Base-by-base conservation (phyloP, 495 filamentous ascomycete species). In the Monascus purpureus region DNA sequence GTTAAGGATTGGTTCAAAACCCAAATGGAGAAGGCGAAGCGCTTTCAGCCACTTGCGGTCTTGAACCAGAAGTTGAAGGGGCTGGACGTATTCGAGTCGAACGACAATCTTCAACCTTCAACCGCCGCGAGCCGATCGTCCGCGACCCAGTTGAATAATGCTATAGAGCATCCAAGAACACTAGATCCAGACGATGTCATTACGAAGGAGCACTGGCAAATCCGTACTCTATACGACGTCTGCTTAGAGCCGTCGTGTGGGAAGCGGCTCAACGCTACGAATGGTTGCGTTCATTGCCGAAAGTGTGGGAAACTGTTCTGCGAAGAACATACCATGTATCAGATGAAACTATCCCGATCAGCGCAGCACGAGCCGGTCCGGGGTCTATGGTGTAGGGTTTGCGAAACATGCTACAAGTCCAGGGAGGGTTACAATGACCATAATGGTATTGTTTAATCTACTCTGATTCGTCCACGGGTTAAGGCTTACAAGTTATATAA, bases 311-410 rank as follows among this genome's bases (percentile, higher is more conserved):
- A 75, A 40, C 61, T 97, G 20, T 97, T 95, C 49, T 97, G 90
- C 56, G 88, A 96, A 49, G 83, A 92, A 41, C 92, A 97, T 59
- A 95, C 88, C 18, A 94, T 95, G 90, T 97, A 96, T 45, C 87
- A 96, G 59, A 96, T 96, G 82, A 95, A 90, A 66, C 70, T 97
- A 13, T 93, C 84, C 7, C 68, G 87, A 28, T 77, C 84, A 4
- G 90, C 92, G 3, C 71, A 77, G 39, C 84, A 93, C 61, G 92
- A 97, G 41, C 92, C 92, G 0, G 79, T 93, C 1, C 60, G 92
- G 39, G 90, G 90, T 1, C 67, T 87, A 35, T 97, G 90, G 90
- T 92, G 82, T 46, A 59, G 90, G 19, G 87, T 94, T 3, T 97
- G 90, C 50, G 92, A 96, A 55, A 96, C 90, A 16, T 97, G 90